A percentile compares a stretch with the other conserved stretches of the same genome.
These are phyloP conservation scores for Pilasporangium apinafurcum DNA, from an alignment of 352 stramenopile species.

Conservation along the genomic window DNA sequence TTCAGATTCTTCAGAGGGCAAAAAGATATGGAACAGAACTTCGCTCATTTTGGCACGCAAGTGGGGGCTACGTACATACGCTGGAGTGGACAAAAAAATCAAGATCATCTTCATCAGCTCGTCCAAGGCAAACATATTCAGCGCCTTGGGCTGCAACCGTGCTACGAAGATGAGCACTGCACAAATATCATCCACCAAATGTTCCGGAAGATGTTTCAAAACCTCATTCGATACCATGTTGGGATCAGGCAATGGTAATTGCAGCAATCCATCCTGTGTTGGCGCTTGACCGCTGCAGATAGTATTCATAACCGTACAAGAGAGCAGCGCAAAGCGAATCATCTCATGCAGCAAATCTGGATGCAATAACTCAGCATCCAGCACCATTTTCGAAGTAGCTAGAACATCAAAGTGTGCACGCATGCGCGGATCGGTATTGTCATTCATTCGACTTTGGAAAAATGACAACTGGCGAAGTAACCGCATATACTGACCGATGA, in stretches of 20 bases:
- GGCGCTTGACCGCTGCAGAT: conserved; percentile 29
- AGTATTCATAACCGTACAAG: conserved; percentile 44
- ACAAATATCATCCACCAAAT: conserved; percentile 95
- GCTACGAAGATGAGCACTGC: conserved; percentile 89
- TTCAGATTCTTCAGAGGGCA: conserved; percentile 85
- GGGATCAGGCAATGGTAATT: conserved; percentile 32
- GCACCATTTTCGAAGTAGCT: conserved; percentile 65
- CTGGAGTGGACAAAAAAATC: conserved; percentile 86
- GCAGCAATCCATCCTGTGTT: conserved; percentile 3
- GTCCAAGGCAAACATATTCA: conserved; percentile 82
- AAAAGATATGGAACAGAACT: conserved; percentile 94
- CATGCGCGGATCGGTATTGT: conserved; percentile 57
- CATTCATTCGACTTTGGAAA: conserved; percentile 78
- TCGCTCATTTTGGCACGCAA: conserved; percentile 95
- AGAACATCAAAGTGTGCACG: conserved; percentile 73
- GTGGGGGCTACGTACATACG: conserved; percentile 87
- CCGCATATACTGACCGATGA: conserved; percentile 78
- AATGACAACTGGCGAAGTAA: conserved; percentile 89
- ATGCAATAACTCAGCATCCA: conserved; percentile 74
- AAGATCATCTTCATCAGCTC: conserved; percentile 90
- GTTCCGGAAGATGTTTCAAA: conserved; percentile 89
- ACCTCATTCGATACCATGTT: conserved; percentile 18
- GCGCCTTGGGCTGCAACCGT: conserved; percentile 73
- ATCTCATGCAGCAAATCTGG: conserved; percentile 76
- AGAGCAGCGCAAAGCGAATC: conserved; percentile 66